Percentiles rank a stretch among this genome's conserved stretches.
phyloP scores from a whole-genome alignment of 1,284 basidiomycete species.

The Puccinia hordei region DNA sequence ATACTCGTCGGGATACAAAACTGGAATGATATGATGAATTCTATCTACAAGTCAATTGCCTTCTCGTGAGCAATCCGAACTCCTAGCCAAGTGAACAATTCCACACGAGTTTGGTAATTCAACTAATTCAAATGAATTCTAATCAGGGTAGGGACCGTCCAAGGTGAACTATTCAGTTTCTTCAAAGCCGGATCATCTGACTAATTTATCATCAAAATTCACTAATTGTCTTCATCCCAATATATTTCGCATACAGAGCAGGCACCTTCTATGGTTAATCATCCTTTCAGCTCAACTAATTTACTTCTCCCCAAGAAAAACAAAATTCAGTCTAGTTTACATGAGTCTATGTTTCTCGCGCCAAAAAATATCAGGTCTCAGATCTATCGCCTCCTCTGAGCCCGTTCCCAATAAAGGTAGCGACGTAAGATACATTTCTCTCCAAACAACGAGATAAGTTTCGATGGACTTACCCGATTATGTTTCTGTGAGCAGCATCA shows the following conservation, averaged over 20 bases:
- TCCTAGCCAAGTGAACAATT: background rate
- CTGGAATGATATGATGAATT: constrained; percentile 51
- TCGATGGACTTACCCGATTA: background rate
- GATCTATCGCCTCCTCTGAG: constrained; percentile 39
- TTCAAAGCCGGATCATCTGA: background rate
- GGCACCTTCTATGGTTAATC: constrained; percentile 43
- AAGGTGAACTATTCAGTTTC: constrained; percentile 17
- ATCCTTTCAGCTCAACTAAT: background rate
- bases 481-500: background rate
- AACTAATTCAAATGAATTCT: background rate
- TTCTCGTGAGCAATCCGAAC: constrained; percentile 25
- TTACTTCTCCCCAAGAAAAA: background rate
- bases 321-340: background rate
- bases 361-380: constrained; percentile 9
- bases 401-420: constrained; percentile 24
- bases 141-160: constrained; percentile 31
- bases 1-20: constrained; percentile 46
- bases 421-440: constrained; percentile 22
- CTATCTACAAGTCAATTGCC: constrained; percentile 26
- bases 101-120: background rate
- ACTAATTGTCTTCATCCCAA: background rate
- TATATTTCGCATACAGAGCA: background rate
- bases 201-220: background rate
- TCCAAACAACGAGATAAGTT: background rate
- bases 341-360: background rate